A percentile compares a stretch with the other conserved stretches of the same genome.
phyloP scores from a whole-genome alignment of 352 stramenopile genomes.

The Pilasporangium apinafurcum region DNA sequence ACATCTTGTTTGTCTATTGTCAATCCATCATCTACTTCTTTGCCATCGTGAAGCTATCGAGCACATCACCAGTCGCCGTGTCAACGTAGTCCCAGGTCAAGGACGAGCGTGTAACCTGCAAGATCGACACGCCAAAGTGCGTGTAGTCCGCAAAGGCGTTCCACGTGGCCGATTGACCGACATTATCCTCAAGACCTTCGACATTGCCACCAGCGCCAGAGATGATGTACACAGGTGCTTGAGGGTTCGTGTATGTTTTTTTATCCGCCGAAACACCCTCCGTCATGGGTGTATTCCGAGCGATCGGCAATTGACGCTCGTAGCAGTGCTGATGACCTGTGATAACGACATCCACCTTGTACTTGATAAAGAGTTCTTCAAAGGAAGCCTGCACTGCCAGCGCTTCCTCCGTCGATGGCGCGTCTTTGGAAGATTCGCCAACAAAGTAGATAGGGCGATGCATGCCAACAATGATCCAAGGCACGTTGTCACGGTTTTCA shows the following conservation, averaged over 20 bases:
- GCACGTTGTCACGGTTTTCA: constrained; percentile 29
- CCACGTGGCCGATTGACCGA: constrained; percentile 13
- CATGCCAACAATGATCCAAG: constrained; percentile 49
- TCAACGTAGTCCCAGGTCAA: constrained; percentile 30
- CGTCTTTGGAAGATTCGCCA: no score
- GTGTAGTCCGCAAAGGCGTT: constrained; percentile 19
- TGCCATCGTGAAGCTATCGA: constrained; percentile 29
- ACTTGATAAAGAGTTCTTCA: constrained; percentile 41
- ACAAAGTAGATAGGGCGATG: constrained; percentile 54
- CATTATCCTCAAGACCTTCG: constrained; percentile 5
- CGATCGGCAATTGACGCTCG: constrained; percentile 21
- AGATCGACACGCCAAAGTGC: constrained; percentile 24
- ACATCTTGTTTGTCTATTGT: no score
- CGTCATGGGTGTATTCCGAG: constrained; percentile 7
- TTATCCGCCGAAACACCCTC: constrained; percentile 21
- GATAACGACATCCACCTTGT: constrained; percentile 29
- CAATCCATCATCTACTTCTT: constrained; percentile 15
- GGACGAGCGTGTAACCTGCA: constrained; percentile 17
- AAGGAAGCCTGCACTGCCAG: constrained; percentile 44
- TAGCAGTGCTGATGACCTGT: constrained; percentile 33
- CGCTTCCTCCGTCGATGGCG: no score
- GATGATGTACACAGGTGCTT: constrained; percentile 30
- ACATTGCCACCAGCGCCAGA: constrained; percentile 19
- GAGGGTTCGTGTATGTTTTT: constrained; percentile 20
- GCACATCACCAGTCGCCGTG: constrained; percentile 12